Conservation (phyloP, 305 asterid species). For the Fraxinus latifolia region DNA sequence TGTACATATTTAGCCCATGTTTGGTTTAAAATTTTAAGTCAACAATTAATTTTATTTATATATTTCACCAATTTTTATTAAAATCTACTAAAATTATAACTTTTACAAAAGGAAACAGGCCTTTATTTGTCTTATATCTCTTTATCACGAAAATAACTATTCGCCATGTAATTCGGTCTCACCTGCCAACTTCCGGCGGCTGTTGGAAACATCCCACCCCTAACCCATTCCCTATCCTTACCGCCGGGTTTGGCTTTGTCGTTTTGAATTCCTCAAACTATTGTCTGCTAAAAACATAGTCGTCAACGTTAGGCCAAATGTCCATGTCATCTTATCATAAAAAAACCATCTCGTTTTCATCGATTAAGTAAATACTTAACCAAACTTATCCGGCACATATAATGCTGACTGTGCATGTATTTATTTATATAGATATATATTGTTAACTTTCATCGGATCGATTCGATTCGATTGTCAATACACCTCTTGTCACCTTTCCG, state of each 20-base stretch:
- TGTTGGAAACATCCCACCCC: neutral
- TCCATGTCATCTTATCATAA: conserved; percentile 3
- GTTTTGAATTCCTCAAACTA: conserved; percentile 28
- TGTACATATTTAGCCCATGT: too few relatives aligned
- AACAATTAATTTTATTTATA: too few relatives aligned
- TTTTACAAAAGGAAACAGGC: too few relatives aligned
- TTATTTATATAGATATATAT: too few relatives aligned
- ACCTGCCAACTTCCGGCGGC: conserved; percentile 39
- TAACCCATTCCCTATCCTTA: neutral
- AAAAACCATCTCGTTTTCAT: neutral
- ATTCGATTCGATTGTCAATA: neutral
- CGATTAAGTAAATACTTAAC: neutral
- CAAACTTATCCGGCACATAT: neutral
- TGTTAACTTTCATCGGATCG: neutral
- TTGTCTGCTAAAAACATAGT: conserved; percentile 14
- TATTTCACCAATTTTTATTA: too few relatives aligned
- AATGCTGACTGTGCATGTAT: neutral
- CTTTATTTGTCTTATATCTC: too few relatives aligned
- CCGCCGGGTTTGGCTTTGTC: conserved; percentile 29
- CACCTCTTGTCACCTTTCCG: neutral
- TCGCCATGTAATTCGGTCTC: conserved; percentile 17
- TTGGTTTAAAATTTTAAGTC: too few relatives aligned
- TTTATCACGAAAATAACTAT: neutral
- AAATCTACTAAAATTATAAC: too few relatives aligned
- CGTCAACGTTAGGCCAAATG: conserved; percentile 27